A percentile compares a stretch with the other conserved stretches of the same genome.
Evolutionary conservation across 225 moss, liverwort and hornwort genomes (phyloP).

Genomic region (Asterella californica): DNA sequence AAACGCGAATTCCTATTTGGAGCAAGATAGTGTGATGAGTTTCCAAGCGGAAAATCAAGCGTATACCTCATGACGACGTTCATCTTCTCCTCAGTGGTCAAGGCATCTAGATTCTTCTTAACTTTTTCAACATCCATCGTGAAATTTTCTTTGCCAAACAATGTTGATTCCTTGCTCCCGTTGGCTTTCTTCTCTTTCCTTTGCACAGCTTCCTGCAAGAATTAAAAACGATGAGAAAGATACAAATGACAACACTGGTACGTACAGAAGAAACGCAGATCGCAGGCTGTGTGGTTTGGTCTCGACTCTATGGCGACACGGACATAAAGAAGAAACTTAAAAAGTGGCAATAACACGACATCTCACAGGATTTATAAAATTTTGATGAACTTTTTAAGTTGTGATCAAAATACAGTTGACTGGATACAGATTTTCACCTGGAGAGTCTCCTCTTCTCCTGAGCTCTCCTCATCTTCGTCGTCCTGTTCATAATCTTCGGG

Average conservation of each 20-base stretch:
- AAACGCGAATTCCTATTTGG: not conserved
- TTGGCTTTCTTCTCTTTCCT: constrained; percentile 30
- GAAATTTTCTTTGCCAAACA: constrained; percentile 21
- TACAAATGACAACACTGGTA: too few species aligned
- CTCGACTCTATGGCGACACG: too few species aligned
- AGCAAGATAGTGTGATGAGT: not conserved
- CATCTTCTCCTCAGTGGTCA: constrained; percentile 83
- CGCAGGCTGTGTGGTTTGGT: too few species aligned
- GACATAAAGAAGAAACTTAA: too few species aligned
- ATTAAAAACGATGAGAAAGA: not conserved
- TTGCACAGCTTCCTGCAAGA: constrained; percentile 48
- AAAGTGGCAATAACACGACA: too few species aligned
- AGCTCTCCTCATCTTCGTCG: constrained; percentile 35
- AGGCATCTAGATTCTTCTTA: constrained; percentile 61
- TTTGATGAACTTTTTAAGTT: too few species aligned
- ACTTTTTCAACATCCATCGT: constrained; percentile 53
- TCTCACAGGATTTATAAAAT: too few species aligned
- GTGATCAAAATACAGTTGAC: not conserved
- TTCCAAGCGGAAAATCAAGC: not conserved
- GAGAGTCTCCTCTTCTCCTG: constrained; percentile 57
- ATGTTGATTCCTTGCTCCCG: constrained; percentile 20
- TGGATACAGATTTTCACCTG: constrained; percentile 34
- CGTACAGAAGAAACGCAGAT: too few species aligned
- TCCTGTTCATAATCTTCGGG: constrained; percentile 71
- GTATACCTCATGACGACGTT: constrained; percentile 77